Percentiles rank a stretch among this genome's conserved stretches.
Evolutionary conservation across 345 rosid species (phyloP).

Genomic region (Eutrema heterophyllum): DNA sequence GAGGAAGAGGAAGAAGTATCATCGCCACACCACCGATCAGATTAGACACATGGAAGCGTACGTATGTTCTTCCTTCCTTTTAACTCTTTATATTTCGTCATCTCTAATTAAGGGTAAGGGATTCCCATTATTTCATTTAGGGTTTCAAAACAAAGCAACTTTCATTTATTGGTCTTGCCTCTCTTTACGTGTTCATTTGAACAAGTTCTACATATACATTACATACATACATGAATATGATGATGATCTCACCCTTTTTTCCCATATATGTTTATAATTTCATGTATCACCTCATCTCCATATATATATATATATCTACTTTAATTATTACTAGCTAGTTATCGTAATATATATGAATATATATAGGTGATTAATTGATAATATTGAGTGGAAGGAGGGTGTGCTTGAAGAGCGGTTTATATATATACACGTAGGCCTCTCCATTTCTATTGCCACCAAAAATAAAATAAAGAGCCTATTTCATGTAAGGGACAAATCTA

Average conservation of each 20-base stretch:
- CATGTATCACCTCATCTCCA: too few relatives aligned
- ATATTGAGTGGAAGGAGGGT: neutral
- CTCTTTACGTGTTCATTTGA: neutral
- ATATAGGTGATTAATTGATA: neutral
- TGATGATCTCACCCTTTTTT: neutral
- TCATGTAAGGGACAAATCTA: neutral
- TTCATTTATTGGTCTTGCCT: neutral
- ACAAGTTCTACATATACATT: neutral
- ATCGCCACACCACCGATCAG: conserved; percentile 93
- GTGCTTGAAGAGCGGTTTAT: neutral
- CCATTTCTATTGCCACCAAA: neutral
- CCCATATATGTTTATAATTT: neutral
- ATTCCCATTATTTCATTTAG: neutral
- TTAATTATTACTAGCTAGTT: too few relatives aligned
- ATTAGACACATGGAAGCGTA: conserved; percentile 98
- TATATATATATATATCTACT: too few relatives aligned
- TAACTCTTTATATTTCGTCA: neutral
- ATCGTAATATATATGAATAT: too few relatives aligned
- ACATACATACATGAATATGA: too few relatives aligned
- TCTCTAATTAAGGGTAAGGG: neutral
- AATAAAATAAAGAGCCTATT: neutral
- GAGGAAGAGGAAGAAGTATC: conserved; percentile 95
- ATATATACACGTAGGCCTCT: neutral
- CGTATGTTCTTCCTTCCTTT: conserved; percentile 42
- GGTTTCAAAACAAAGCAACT: neutral